Conservation (phyloP, 2,329 filamentous ascomycete species). For the Nothopassalora personata region DNA sequence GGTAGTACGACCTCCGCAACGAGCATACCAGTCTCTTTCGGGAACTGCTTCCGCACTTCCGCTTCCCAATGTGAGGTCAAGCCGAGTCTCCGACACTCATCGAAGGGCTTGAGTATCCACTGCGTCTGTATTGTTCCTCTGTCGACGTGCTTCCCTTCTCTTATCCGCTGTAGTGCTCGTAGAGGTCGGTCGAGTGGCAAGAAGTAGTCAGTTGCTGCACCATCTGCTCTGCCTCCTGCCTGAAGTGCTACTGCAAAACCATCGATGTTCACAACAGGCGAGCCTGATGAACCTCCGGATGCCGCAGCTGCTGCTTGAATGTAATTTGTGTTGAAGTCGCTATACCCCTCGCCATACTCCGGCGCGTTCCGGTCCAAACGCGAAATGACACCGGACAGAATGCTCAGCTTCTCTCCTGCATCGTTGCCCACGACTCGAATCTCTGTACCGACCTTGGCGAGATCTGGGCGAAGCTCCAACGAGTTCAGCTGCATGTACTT, state of each 20-base stretch:
- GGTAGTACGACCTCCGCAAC: conserved; percentile 94
- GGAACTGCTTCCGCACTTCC: conserved; percentile 73
- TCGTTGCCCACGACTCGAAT: conserved; percentile 98
- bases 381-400: conserved; percentile 94
- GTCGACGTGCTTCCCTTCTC: conserved; percentile 67
- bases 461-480: conserved; percentile 74
- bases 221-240: conserved; percentile 87
- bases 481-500: conserved; percentile 92
- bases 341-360: conserved; percentile 96
- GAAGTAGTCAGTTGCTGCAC: conserved; percentile 96
- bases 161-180: conserved; percentile 80
- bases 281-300: conserved; percentile 95
- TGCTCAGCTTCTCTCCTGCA: conserved; percentile 96
- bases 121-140: conserved; percentile 97
- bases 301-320: conserved; percentile 97
- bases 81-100: conserved; percentile 87
- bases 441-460: conserved; percentile 82
- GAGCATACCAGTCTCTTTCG: conserved; percentile 92
- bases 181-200: conserved; percentile 85
- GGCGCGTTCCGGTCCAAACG: conserved; percentile 93
- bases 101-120: conserved; percentile 94
- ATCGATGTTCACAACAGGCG: conserved; percentile 93
- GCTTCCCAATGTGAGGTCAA: conserved; percentile 82
- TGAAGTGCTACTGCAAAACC: conserved; percentile 88
- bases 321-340: conserved; percentile 94